These are phyloP conservation scores for Fonsecaea pugnacius DNA, from an alignment of 2,329 filamentous ascomycete species.

Conservation along the genomic window DNA sequence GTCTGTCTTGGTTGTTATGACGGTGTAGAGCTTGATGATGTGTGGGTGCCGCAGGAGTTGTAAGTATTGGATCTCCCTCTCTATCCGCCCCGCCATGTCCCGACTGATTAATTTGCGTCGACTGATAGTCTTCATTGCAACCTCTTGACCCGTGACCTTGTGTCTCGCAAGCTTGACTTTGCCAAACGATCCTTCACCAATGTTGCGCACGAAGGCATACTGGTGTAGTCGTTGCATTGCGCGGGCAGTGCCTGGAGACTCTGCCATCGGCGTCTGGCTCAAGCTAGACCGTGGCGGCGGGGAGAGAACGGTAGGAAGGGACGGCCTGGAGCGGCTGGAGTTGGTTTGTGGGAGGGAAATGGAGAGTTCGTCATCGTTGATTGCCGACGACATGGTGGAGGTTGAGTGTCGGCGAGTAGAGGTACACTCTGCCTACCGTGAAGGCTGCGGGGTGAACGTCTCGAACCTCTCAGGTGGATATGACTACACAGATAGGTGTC, in stretches of 20 bases:
- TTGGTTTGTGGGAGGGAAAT: slow-evolving; percentile 42
- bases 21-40: slow-evolving; percentile 99
- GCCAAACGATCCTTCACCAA: slow-evolving; percentile 96
- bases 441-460: neutral
- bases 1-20: slow-evolving; percentile 90
- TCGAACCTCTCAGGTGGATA: neutral
- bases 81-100: slow-evolving; percentile 97
- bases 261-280: slow-evolving; percentile 38
- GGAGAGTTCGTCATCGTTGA: slow-evolving; percentile 46
- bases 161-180: slow-evolving; percentile 98
- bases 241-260: slow-evolving; percentile 54
- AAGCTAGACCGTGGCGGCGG: slow-evolving; percentile 31
- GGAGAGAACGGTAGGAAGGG: slow-evolving; percentile 35
- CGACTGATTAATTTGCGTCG: slow-evolving; percentile 93
- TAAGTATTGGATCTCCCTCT: slow-evolving; percentile 97
- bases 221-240: slow-evolving; percentile 85
- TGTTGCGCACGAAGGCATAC: slow-evolving; percentile 86
- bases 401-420: slow-evolving; percentile 6
- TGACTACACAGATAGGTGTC: slow-evolving; percentile 10
- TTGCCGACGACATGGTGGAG: slow-evolving; percentile 42
- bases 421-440: neutral
- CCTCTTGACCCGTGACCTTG: slow-evolving; percentile 88
- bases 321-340: slow-evolving; percentile 34
- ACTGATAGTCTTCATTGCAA: slow-evolving; percentile 96
- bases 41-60: slow-evolving; percentile 94